Evolutionary conservation across 495 filamentous ascomycete genomes (phyloP), one percentile per base, ranked within the genome.

Genomic region (Eremomyces bilateralis): DNA sequence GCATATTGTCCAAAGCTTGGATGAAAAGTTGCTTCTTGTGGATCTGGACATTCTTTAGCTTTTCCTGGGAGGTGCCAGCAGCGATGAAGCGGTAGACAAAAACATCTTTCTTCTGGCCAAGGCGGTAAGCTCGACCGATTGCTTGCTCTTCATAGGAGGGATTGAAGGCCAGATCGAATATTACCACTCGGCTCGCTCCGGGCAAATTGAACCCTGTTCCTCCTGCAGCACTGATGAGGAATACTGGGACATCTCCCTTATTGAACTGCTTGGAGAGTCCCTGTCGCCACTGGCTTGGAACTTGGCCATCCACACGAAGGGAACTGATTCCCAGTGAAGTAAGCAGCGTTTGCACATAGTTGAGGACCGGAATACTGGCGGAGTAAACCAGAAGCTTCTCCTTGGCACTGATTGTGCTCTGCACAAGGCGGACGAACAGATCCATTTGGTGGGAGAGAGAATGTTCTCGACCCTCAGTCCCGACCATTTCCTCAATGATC

Each of bases 141-240:
- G 85, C 85, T 50, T 95, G 85, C 37, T 84, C 71, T 47, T 94
- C 85, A 51, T 71, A 65, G 3, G 64, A 63, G 0, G 85, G 85
- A 34, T 80, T 85, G 52, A 71, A 93, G 31, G 60, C 59, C 48
- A 76, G 80, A 45, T 95, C 85, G 22, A 92, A 74, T 15, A 95
- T 76, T 16, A 94, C 61, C 6, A 92, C 78, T 4, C 85, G 68
- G 50, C 91, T 95, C 0, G 85, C 85, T 3, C 77, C 75, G 24
- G 57, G 60, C 20, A 95, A 70, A 43, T 95, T 95, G 37, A 94
- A 53, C 0, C 83, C 83, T 0, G 80, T 47, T 1, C 80, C 82
- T 12, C 83, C 83, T 15, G 84, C 79, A 36, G 49, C 65, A 0
- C 82, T 91, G 19, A 93, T 79, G 2, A 93, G 59, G 42, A 77